Evolutionary conservation across 495 filamentous ascomycete genomes (phyloP).

Genomic region (Neurospora pannonica): DNA sequence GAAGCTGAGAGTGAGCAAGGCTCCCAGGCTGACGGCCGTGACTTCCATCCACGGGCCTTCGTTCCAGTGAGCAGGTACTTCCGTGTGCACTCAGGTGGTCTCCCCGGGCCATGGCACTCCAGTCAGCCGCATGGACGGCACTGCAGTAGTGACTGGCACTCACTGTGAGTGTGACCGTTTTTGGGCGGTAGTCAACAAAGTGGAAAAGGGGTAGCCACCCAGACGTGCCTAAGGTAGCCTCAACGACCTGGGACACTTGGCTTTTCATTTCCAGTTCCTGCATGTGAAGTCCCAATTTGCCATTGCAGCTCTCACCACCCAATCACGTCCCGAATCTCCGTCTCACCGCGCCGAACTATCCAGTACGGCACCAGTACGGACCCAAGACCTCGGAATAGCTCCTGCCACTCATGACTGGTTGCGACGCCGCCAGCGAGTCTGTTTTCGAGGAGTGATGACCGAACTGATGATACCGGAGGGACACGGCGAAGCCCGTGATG

Average conservation of each 20-base stretch:
- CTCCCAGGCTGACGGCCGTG: background rate
- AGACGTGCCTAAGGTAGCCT: background rate
- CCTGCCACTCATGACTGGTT: background rate
- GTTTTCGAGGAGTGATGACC: background rate
- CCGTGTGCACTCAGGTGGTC: background rate
- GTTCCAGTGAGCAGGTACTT: background rate
- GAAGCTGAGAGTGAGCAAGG: background rate
- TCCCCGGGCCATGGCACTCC: background rate
- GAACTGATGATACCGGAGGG: background rate
- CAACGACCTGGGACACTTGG: slow-evolving; percentile 6
- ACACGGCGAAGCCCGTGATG: background rate
- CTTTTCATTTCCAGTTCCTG: slow-evolving; percentile 23
- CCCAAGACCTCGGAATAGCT: slow-evolving; percentile 8
- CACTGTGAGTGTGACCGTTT: background rate
- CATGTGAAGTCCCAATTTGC: slow-evolving; percentile 18
- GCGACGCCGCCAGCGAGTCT: background rate
- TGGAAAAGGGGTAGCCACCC: slow-evolving; percentile 15
- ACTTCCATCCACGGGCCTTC: background rate
- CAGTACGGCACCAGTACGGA: background rate
- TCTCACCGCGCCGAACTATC: background rate
- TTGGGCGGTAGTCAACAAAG: background rate
- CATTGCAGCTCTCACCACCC: slow-evolving; percentile 6
- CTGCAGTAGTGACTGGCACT: background rate
- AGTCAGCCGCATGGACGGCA: background rate
- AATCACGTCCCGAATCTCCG: slow-evolving; percentile 7